A percentile compares a stretch with the other conserved stretches of the same genome.
Conservation (phyloP, 2,329 filamentous ascomycete species). For the Orbilia blumenaviensis region DNA sequence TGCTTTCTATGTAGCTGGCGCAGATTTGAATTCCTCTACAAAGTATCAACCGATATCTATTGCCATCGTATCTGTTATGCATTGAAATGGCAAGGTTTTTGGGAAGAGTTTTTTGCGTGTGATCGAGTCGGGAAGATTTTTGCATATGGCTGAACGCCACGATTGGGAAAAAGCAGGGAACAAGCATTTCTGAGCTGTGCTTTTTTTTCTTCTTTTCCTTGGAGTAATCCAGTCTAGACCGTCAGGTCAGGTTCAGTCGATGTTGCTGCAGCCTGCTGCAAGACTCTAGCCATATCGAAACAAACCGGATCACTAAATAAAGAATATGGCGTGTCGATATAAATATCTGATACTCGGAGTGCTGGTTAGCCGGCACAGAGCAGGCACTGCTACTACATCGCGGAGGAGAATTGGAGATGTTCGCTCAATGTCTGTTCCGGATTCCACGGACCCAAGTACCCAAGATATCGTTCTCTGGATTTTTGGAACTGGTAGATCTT, state of each 20-base stretch:
- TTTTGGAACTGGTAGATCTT: no score
- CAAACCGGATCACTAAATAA: constrained; percentile 6
- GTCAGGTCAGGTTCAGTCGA: not conserved
- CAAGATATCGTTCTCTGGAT: not conserved
- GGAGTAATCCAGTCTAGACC: constrained; percentile 32
- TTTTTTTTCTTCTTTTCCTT: not conserved
- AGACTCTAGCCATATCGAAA: constrained; percentile 8
- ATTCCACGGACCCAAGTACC: constrained; percentile 4
- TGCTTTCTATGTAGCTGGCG: not conserved
- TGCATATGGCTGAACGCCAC: constrained; percentile 44
- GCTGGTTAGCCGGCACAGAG: not conserved
- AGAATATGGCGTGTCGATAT: not conserved
- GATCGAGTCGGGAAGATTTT: constrained; percentile 33
- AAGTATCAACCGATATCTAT: not conserved
- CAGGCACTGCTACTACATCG: not conserved
- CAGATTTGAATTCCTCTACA: not conserved
- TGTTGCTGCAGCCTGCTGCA: not conserved
- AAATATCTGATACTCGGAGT: constrained; percentile 10
- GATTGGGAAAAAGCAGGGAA: constrained; percentile 25
- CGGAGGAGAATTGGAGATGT: no score
- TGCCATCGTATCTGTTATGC: not conserved
- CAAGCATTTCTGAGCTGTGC: constrained; percentile 22
- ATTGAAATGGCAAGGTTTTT: not conserved
- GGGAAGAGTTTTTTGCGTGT: not conserved
- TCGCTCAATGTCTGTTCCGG: no score